Conservation (phyloP, 2,329 filamentous ascomycete genomes). For the Xylaria arbuscula region DNA sequence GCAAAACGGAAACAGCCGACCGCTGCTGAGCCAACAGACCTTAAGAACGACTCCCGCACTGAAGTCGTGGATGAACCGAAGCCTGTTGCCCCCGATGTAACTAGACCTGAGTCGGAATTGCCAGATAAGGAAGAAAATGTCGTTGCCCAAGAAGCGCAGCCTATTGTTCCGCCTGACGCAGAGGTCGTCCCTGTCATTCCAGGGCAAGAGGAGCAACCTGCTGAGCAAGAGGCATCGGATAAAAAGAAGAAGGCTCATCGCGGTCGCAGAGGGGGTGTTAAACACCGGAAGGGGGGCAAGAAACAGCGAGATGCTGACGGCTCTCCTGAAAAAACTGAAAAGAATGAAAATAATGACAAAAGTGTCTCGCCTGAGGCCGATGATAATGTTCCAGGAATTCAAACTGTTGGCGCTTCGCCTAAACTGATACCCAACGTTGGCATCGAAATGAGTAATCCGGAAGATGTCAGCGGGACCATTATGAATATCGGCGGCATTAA, state of each 20-base stretch:
- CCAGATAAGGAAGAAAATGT: conserved; percentile 9
- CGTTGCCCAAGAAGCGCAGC: conserved; percentile 35
- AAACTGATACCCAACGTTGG: conserved; percentile 71
- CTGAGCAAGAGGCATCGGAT: conserved; percentile 52
- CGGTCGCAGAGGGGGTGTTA: conserved; percentile 76
- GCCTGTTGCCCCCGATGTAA: background rate
- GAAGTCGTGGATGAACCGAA: conserved; percentile 17
- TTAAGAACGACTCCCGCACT: conserved; percentile 14
- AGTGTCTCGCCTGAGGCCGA: conserved; percentile 51
- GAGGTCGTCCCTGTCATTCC: conserved; percentile 32
- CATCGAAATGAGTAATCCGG: conserved; percentile 67
- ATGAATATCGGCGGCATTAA: conserved; percentile 72
- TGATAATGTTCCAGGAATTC: conserved; percentile 70
- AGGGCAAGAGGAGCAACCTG: conserved; percentile 44
- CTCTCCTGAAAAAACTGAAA: conserved; percentile 55
- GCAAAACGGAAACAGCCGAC: conserved; percentile 39
- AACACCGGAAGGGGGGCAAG: conserved; percentile 71
- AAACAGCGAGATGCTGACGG: conserved; percentile 63
- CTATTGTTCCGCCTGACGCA: conserved; percentile 39
- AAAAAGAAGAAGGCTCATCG: conserved; percentile 76
- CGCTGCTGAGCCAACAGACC: conserved; percentile 42
- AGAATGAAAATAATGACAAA: too few relatives aligned
- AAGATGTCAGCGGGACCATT: conserved; percentile 68
- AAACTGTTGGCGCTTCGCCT: conserved; percentile 65
- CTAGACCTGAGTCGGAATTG: conserved; percentile 1